These are phyloP conservation scores for Fusarium algeriense DNA, from an alignment of 2,329 filamentous ascomycete genomes.

Conservation along the genomic window DNA sequence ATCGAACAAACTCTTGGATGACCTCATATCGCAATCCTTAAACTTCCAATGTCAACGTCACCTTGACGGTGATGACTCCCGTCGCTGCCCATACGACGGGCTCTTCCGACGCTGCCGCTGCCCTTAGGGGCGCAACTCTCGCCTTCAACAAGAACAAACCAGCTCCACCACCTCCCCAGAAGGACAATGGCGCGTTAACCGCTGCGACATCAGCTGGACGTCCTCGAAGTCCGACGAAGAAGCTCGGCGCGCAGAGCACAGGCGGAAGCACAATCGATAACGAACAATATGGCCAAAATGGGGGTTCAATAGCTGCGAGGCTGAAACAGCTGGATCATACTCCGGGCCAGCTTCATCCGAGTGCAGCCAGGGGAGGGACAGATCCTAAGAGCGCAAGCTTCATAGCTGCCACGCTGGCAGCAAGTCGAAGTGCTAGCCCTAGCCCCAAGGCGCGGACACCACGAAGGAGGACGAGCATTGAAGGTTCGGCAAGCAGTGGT, in stretches of 20 bases:
- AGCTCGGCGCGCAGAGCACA: constrained; percentile 55
- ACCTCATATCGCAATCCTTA: constrained; percentile 25
- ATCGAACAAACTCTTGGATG: constrained; percentile 23
- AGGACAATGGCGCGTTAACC: constrained; percentile 57
- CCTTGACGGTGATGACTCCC: constrained; percentile 52
- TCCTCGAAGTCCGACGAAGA: constrained; percentile 43
- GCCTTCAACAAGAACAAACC: constrained; percentile 62
- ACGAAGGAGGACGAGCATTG: constrained; percentile 49
- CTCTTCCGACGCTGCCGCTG: constrained; percentile 57
- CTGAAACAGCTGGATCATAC: constrained; percentile 45
- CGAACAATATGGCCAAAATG: constrained; percentile 36
- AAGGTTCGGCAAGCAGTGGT: constrained; percentile 44
- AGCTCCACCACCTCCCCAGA: constrained; percentile 40
- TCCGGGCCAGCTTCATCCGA: constrained; percentile 37
- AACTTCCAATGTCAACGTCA: constrained; percentile 33
- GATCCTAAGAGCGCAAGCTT: constrained; percentile 67
- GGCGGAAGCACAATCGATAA: constrained; percentile 50
- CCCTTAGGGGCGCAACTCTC: constrained; percentile 66
- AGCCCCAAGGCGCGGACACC: constrained; percentile 46
- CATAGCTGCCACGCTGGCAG: constrained; percentile 69
- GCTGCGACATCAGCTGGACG: constrained; percentile 59
- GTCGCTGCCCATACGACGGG: constrained; percentile 49
- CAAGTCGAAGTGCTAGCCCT: constrained; percentile 63
- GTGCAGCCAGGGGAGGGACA: constrained; percentile 26
- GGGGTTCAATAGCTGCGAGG: constrained; percentile 39